Conservation (phyloP, 2,329 filamentous ascomycete species). For the Hypoxylon sp. region DNA sequence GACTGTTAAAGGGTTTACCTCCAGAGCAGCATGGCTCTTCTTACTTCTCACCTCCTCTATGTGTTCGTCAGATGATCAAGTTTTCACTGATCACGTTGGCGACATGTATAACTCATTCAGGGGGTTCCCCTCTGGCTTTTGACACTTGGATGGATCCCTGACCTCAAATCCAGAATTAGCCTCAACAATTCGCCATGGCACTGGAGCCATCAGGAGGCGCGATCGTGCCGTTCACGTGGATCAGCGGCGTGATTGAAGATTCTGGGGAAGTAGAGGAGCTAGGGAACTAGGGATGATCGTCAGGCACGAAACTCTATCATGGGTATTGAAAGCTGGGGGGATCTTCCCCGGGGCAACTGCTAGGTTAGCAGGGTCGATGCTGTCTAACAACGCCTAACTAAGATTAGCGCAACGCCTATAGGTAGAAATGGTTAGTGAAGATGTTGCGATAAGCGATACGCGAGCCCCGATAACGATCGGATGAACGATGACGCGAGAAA, state of each 20-base stretch:
- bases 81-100: conserved; percentile 7
- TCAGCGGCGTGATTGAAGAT: conserved; percentile 19
- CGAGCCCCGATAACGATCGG: conserved; percentile 23
- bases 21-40: background rate
- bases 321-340: conserved; percentile 21
- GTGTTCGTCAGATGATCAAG: conserved; percentile 5
- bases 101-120: background rate
- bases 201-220: conserved; percentile 9
- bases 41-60: background rate
- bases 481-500: conserved; percentile 37
- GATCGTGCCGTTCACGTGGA: conserved; percentile 18
- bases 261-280: conserved; percentile 33
- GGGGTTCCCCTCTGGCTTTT: background rate
- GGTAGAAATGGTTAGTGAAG: background rate
- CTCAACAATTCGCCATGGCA: conserved; percentile 5
- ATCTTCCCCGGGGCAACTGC: conserved; percentile 13
- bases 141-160: conserved; percentile 13
- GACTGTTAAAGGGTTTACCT: conserved; percentile 3
- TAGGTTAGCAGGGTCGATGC: background rate
- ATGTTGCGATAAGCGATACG: conserved; percentile 32
- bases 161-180: conserved; percentile 9
- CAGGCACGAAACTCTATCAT: conserved; percentile 37
- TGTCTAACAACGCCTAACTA: conserved; percentile 3
- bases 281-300: conserved; percentile 38
- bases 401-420: conserved; percentile 19